Conservation (phyloP, 352 stramenopile species). For the Phytophthora palmivora region DNA sequence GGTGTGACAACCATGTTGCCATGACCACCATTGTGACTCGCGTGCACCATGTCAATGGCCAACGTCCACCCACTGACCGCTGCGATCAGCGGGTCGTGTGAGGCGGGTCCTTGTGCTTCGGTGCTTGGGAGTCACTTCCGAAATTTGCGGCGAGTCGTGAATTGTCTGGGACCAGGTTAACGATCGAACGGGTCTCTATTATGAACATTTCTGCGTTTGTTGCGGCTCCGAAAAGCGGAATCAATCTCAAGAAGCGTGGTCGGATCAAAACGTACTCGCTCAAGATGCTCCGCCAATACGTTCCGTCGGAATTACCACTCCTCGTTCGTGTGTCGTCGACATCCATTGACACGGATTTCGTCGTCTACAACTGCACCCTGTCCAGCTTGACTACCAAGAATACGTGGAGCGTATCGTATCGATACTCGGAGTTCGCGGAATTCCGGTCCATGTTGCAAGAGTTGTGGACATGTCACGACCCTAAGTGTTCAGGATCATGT, state of each 20-base stretch:
- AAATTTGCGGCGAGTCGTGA: slow-evolving; percentile 9
- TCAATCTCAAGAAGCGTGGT: slow-evolving; percentile 22
- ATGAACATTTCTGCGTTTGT: slow-evolving; percentile 40
- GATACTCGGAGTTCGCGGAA: slow-evolving; percentile 67
- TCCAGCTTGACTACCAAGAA: slow-evolving; percentile 54
- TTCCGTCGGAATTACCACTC: slow-evolving; percentile 54
- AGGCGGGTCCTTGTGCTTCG: slow-evolving; percentile 5
- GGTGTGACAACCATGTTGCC: slow-evolving; percentile 24
- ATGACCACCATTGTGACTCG: slow-evolving; percentile 22
- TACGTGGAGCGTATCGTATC: slow-evolving; percentile 61
- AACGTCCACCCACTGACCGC: slow-evolving; percentile 15
- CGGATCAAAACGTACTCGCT: slow-evolving; percentile 57
- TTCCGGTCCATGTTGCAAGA: slow-evolving; percentile 61
- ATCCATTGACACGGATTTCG: slow-evolving; percentile 42
- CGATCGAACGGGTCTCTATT: too few relatives aligned
- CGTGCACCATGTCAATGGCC: slow-evolving; percentile 7
- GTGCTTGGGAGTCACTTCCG: slow-evolving; percentile 14
- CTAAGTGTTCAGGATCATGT: slow-evolving; percentile 70
- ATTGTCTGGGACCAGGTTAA: too few relatives aligned
- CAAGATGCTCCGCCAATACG: slow-evolving; percentile 48
- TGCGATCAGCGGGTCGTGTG: slow-evolving; percentile 38
- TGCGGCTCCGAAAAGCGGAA: slow-evolving; percentile 10
- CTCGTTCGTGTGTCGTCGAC: slow-evolving; percentile 51
- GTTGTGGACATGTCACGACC: slow-evolving; percentile 57
- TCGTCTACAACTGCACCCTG: slow-evolving; percentile 62